Conservation (phyloP, 768 basidiomycete genomes). For the Kwoniella pini region DNA sequence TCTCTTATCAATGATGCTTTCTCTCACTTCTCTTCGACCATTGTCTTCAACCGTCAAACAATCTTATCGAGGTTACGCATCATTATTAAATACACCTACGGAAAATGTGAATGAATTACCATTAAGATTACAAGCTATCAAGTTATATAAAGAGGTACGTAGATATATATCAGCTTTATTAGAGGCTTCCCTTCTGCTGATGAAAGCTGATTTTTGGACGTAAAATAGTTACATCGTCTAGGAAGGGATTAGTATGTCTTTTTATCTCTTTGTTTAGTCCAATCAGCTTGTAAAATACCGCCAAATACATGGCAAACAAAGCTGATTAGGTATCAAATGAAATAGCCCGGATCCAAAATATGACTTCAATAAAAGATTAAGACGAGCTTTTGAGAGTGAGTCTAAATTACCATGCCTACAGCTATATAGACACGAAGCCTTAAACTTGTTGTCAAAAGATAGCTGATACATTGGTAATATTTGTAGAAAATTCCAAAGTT, state of each 20-base stretch:
- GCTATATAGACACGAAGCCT: no score
- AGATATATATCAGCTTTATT: neutral
- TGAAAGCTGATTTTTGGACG: neutral
- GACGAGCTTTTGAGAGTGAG: slow-evolving; percentile 53
- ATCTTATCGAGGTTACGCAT: slow-evolving; percentile 12
- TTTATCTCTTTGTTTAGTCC: neutral
- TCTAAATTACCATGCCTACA: no score
- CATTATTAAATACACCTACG: slow-evolving; percentile 9
- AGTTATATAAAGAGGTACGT: slow-evolving; percentile 52
- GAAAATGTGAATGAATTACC: slow-evolving; percentile 4
- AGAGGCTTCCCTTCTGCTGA: neutral
- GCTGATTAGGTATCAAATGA: neutral
- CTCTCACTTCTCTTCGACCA: slow-evolving; percentile 4
- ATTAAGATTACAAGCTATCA: slow-evolving; percentile 48
- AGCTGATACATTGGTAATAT: slow-evolving; percentile 10
- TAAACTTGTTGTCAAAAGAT: no score
- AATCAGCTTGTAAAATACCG: no score
- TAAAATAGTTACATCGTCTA: slow-evolving; percentile 42
- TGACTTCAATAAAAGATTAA: slow-evolving; percentile 51
- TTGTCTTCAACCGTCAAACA: neutral
- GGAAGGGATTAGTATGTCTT: slow-evolving; percentile 50
- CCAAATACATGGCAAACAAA: no score
- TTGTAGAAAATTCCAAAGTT: slow-evolving; percentile 47
- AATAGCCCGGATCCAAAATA: slow-evolving; percentile 52
- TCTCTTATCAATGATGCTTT: slow-evolving; percentile 1